Conservation (phyloP, 2,329 filamentous ascomycete genomes). For the Tolypocladium nubicola region DNA sequence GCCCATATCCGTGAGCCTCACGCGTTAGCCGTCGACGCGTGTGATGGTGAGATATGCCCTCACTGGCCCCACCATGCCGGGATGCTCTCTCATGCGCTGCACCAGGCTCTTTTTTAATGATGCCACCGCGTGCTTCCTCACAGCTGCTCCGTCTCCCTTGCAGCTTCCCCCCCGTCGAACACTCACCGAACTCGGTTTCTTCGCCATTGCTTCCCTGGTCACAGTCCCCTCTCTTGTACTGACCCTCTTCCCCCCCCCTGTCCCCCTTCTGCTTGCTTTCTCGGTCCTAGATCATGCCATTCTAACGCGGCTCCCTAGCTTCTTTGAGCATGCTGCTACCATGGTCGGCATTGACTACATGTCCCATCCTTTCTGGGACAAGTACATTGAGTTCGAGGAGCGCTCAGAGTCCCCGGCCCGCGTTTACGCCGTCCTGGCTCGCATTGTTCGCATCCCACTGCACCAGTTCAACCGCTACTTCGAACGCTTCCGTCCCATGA, state of each 20-base stretch:
- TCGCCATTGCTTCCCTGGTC: constrained; percentile 41
- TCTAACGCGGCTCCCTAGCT: constrained; percentile 42
- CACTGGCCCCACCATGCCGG: constrained; percentile 43
- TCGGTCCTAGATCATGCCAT: not conserved
- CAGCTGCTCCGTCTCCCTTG: constrained; percentile 28
- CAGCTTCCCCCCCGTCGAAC: constrained; percentile 21
- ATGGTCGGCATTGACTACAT: constrained; percentile 88
- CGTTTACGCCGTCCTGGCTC: constrained; percentile 73
- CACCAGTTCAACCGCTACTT: constrained; percentile 95
- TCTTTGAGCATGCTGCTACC: constrained; percentile 82
- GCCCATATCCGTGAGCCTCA: constrained; percentile 22
- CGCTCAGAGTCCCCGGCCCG: constrained; percentile 74
- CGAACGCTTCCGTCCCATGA: constrained; percentile 73
- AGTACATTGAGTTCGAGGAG: constrained; percentile 95
- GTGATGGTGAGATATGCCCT: constrained; percentile 64
- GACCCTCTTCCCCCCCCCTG: constrained; percentile 34
- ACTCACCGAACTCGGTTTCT: constrained; percentile 29
- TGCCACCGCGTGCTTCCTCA: constrained; percentile 23
- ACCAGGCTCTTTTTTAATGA: constrained; percentile 49
- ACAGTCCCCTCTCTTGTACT: constrained; percentile 41
- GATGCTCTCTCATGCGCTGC: constrained; percentile 56
- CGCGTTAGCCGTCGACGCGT: constrained; percentile 25
- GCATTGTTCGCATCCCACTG: constrained; percentile 82
- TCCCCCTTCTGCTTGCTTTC: constrained; percentile 1
- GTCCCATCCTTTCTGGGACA: constrained; percentile 96